A percentile compares a stretch with the other conserved stretches of the same genome.
Conservation (phyloP, 306 rosid species). For the Hippophae rhamnoides region DNA sequence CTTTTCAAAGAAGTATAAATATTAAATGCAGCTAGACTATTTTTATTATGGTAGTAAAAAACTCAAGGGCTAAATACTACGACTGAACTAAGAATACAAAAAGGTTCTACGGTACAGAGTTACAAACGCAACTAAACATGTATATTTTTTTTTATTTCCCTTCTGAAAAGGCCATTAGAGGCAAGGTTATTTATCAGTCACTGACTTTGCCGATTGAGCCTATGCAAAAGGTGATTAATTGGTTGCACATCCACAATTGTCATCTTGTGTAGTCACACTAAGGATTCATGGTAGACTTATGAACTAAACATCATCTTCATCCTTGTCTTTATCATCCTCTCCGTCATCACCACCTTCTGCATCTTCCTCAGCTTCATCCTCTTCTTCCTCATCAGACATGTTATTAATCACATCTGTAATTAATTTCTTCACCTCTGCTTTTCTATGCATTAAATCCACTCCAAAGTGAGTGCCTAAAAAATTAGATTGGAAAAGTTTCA, state of each 20-base stretch:
- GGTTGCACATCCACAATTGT: conserved; percentile 16
- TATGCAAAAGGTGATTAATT: background rate
- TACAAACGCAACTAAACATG: no score
- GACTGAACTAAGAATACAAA: no score
- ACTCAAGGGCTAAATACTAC: no score
- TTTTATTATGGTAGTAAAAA: no score
- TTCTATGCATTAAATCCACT: conserved; percentile 95
- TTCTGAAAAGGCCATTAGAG: no score
- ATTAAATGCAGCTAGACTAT: no score
- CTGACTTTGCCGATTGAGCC: no score
- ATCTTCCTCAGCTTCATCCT: conserved; percentile 52
- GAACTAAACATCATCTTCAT: conserved; percentile 8
- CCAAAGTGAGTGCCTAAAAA: conserved; percentile 74
- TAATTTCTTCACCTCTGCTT: conserved; percentile 87
- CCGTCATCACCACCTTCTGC: conserved; percentile 41
- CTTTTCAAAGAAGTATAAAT: no score
- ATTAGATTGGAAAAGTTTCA: conserved; percentile 15
- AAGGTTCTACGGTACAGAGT: no score
- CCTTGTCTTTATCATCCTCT: conserved; percentile 35
- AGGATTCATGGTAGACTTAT: no score
- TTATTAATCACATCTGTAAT: conserved; percentile 92
- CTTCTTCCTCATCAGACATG: conserved; percentile 92
- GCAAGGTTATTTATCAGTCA: no score
- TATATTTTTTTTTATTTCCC: no score
- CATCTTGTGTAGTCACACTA: conserved; percentile 9